Conservation (phyloP, 192 early-diverging fungal genomes). For the Funneliformis geosporum region DNA sequence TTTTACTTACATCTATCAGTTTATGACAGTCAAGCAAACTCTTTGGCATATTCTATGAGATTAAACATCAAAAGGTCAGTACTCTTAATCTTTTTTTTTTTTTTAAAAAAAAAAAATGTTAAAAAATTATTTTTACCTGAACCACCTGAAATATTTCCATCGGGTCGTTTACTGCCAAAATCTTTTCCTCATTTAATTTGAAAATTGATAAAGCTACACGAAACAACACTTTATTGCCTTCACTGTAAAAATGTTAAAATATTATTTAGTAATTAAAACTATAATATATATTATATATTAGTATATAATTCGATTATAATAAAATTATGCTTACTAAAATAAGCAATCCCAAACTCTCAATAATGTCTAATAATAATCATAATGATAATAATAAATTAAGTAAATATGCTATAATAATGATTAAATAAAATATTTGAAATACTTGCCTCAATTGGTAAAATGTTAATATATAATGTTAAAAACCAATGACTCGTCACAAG, state of each 20-base stretch:
- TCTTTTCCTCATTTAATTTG: constrained; percentile 61
- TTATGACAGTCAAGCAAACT: constrained; percentile 62
- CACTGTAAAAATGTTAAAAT: constrained; percentile 32
- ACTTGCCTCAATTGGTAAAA: constrained; percentile 69
- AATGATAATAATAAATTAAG: neutral
- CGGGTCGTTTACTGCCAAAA: constrained; percentile 59
- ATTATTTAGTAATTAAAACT: too few species aligned
- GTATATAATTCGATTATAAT: neutral
- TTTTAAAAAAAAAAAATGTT: neutral
- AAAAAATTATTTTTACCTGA: constrained; percentile 45
- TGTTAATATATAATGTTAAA: constrained; percentile 76
- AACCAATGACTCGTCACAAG: constrained; percentile 86
- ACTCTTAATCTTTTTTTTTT: neutral
- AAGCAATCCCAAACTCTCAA: constrained; percentile 84
- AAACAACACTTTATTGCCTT: constrained; percentile 72
- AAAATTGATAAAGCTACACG: constrained; percentile 75
- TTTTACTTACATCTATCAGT: constrained; percentile 52
- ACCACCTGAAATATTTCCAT: constrained; percentile 63
- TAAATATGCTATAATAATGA: neutral
- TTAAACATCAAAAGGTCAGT: neutral
- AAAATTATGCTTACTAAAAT: constrained; percentile 52
- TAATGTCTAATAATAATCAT: constrained; percentile 51
- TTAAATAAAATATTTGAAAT: neutral
- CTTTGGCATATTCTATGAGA: constrained; percentile 60
- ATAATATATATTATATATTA: neutral